Conservation (phyloP, 2,329 filamentous ascomycete genomes). For the Trichoderma sp. region DNA sequence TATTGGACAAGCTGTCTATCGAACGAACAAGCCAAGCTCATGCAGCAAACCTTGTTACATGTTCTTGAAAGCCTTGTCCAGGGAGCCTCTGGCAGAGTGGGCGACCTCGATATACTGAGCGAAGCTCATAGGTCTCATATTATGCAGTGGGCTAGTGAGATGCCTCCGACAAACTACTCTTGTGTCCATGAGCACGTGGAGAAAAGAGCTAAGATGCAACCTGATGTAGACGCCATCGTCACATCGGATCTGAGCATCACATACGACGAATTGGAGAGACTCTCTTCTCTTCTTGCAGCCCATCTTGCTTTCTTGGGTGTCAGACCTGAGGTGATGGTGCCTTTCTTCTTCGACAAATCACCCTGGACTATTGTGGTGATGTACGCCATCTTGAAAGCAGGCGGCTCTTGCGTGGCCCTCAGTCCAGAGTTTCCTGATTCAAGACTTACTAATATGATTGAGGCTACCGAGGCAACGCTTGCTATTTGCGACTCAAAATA, state of each 20-base stretch:
- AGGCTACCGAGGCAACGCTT: background rate
- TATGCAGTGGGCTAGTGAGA: background rate
- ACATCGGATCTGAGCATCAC: background rate
- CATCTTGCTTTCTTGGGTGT: background rate
- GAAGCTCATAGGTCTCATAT: background rate
- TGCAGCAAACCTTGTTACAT: background rate
- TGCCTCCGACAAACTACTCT: background rate
- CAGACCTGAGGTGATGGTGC: background rate
- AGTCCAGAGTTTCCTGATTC: background rate
- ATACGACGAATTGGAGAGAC: background rate
- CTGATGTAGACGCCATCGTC: background rate
- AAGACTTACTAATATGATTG: background rate
- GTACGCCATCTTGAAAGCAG: background rate
- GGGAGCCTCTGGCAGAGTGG: background rate
- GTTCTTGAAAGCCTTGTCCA: background rate
- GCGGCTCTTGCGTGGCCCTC: background rate
- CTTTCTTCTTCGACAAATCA: background rate
- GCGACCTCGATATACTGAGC: background rate
- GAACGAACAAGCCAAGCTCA: background rate
- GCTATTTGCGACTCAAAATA: background rate
- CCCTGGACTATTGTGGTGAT: background rate
- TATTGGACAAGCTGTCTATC: background rate
- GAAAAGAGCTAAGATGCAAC: background rate
- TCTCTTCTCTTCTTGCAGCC: background rate
- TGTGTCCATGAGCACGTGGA: background rate